Percentiles rank a stretch among this genome's conserved stretches.
These are phyloP conservation scores for Lathyrus oleraceus DNA, from an alignment of 306 rosid genomes.

Conservation along the genomic window DNA sequence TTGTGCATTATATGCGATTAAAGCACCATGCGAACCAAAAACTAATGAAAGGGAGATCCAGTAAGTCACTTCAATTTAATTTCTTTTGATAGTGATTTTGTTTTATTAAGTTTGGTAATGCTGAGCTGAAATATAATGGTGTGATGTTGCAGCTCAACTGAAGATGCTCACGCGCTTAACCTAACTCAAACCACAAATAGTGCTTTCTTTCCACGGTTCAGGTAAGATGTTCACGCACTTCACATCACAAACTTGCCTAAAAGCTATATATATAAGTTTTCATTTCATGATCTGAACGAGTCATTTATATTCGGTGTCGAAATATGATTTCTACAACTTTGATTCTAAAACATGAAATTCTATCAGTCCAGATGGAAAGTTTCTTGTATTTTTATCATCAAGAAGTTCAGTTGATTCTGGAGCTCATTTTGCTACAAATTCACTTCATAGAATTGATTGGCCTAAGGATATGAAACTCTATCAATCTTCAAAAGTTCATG, in stretches of 20 bases:
- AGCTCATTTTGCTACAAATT: slow-evolving; percentile 82
- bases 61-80: slow-evolving; percentile 51
- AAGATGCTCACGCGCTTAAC: slow-evolving; percentile 50
- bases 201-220: slow-evolving; percentile 85
- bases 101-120: slow-evolving; percentile 30
- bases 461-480: slow-evolving; percentile 45
- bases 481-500: slow-evolving; percentile 55
- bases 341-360: slow-evolving; percentile 36
- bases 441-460: slow-evolving; percentile 95
- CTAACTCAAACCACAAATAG: slow-evolving; percentile 71
- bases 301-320: not conserved
- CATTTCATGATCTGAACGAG: slow-evolving; percentile 8
- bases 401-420: slow-evolving; percentile 85
- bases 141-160: slow-evolving; percentile 58
- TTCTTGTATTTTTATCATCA: slow-evolving; percentile 79
- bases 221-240: slow-evolving; percentile 48
- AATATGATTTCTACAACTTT: slow-evolving; percentile 26
- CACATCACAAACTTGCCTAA: not conserved
- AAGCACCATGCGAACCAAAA: slow-evolving; percentile 58
- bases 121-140: slow-evolving; percentile 27
- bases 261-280: not conserved
- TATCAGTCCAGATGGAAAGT: slow-evolving; percentile 90
- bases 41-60: slow-evolving; percentile 47
- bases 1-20: slow-evolving; percentile 74
- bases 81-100: slow-evolving; percentile 15